A percentile compares a stretch with the other conserved stretches of the same genome.
These are phyloP conservation scores for Whalleya microplaca DNA, from an alignment of 2,329 filamentous ascomycete genomes.

Conservation along the genomic window DNA sequence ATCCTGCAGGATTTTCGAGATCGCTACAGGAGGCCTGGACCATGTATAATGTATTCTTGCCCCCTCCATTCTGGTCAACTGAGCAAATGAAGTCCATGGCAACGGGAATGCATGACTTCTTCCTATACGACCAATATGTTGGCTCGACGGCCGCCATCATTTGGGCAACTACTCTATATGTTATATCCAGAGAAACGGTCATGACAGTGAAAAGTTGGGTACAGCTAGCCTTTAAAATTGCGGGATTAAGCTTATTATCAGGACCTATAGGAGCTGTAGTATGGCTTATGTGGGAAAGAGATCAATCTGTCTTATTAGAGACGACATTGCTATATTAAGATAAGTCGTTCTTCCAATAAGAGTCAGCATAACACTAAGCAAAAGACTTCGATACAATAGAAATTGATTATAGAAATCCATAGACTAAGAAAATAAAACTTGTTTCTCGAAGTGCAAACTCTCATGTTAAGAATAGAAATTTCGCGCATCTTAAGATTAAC, in stretches of 20 bases:
- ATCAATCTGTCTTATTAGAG: constrained; percentile 11
- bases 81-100: constrained; percentile 21
- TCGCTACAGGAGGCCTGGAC: constrained; percentile 10
- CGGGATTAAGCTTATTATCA: constrained; percentile 9
- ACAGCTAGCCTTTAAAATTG: constrained; percentile 11
- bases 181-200: constrained; percentile 14
- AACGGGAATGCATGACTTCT: constrained; percentile 23
- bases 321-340: neutral
- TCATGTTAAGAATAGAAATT: too few relatives aligned
- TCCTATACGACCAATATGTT: constrained; percentile 24
- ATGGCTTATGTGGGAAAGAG: constrained; percentile 26
- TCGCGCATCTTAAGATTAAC: too few relatives aligned
- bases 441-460: neutral
- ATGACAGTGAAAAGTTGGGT: constrained; percentile 14
- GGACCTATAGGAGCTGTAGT: constrained; percentile 22
- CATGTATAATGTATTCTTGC: constrained; percentile 17
- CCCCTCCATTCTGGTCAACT: constrained; percentile 19
- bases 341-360: neutral
- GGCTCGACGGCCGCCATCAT: constrained; percentile 21
- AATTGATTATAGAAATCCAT: neutral
- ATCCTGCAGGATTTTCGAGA: constrained; percentile 12
- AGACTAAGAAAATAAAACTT: neutral
- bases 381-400: neutral
- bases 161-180: constrained; percentile 18
- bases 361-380: neutral